Percentiles rank a stretch among this genome's conserved stretches.
Conservation (phyloP, 768 basidiomycete genomes). For the Clitopilus passeckerianus region DNA sequence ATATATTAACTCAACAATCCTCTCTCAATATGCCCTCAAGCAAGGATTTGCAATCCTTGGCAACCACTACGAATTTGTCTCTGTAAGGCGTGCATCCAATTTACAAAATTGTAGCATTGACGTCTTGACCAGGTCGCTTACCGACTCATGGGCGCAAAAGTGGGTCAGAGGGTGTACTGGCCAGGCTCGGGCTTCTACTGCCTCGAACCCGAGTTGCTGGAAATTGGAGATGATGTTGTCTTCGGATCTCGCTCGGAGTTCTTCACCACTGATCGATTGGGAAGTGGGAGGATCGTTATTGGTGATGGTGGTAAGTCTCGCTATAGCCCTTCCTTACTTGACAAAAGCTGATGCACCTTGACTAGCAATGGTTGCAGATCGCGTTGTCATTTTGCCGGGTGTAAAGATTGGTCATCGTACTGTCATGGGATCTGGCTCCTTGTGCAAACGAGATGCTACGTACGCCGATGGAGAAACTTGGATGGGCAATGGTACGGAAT, state of each 20-base stretch:
- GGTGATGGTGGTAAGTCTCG: conserved; percentile 29
- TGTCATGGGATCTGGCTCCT: conserved; percentile 44
- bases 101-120: too few species aligned
- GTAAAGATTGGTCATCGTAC: conserved; percentile 31
- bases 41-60: conserved; percentile 38
- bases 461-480: conserved; percentile 41
- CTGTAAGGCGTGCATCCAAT: conserved; percentile 18
- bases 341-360: too few species aligned
- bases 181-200: conserved; percentile 41
- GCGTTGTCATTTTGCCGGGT: conserved; percentile 39
- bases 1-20: conserved; percentile 31
- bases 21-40: conserved; percentile 30
- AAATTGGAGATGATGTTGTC: conserved; percentile 44
- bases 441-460: conserved; percentile 32
- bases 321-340: not conserved
- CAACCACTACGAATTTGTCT: conserved; percentile 40
- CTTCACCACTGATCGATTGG: conserved; percentile 37
- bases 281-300: conserved; percentile 33
- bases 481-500: conserved; percentile 38
- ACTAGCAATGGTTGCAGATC: conserved; percentile 45
- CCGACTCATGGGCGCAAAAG: conserved; percentile 45
- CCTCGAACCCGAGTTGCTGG: conserved; percentile 40
- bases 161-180: conserved; percentile 45
- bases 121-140: conserved; percentile 24
- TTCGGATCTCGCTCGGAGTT: conserved; percentile 42